Evolutionary conservation across 768 basidiomycete species (phyloP).

Genomic region (Tylopilus sp.): DNA sequence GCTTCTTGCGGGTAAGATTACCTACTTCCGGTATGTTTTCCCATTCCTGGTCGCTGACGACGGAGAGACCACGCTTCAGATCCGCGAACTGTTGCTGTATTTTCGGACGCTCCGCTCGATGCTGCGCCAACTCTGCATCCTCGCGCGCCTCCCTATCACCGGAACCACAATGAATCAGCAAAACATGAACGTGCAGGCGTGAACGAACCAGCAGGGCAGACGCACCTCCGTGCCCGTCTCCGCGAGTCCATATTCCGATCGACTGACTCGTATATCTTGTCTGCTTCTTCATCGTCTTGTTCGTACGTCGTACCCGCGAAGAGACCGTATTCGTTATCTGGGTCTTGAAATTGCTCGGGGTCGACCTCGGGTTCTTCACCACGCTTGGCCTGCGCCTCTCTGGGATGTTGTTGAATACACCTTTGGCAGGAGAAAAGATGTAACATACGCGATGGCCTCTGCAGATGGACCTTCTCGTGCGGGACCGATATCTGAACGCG

Average conservation of each 20-base stretch:
- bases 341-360: conserved; percentile 92
- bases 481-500: conserved; percentile 97
- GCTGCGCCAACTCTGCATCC: conserved; percentile 66
- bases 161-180: background rate
- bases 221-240: conserved; percentile 74
- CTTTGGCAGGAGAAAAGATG: background rate
- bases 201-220: conserved; percentile 41
- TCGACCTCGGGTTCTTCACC: conserved; percentile 88
- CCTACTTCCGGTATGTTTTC: conserved; percentile 93
- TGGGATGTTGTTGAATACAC: conserved; percentile 25
- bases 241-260: conserved; percentile 89
- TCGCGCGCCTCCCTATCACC: conserved; percentile 67
- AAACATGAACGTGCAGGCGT: background rate
- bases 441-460: conserved; percentile 78
- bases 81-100: conserved; percentile 96
- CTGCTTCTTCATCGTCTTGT: conserved; percentile 96
- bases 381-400: conserved; percentile 81
- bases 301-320: conserved; percentile 97
- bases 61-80: conserved; percentile 83
- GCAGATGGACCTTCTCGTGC: conserved; percentile 94
- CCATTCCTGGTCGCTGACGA: conserved; percentile 91
- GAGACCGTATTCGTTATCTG: conserved; percentile 94
- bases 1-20: conserved; percentile 89
- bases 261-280: conserved; percentile 90
- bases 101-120: conserved; percentile 86